Conservation (phyloP, 2,329 filamentous ascomycete species). For the Clarireedia paspali region DNA sequence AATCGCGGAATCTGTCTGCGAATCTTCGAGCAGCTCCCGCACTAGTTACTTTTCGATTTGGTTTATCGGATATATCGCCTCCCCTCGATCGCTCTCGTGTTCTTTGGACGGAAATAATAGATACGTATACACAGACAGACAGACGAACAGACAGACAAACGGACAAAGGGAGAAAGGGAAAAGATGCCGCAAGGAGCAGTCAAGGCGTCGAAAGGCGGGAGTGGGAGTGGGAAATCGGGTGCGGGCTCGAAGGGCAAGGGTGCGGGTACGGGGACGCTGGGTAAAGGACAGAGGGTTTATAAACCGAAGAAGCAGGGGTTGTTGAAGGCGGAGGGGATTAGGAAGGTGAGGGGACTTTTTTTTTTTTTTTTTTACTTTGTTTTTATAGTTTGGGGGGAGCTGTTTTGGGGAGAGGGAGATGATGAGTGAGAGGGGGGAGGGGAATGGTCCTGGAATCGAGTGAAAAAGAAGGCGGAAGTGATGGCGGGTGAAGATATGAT, state of each 20-base stretch:
- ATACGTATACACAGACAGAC: too few species aligned
- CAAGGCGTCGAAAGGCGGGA: constrained; percentile 22
- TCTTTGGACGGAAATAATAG: too few species aligned
- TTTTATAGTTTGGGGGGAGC: neutral
- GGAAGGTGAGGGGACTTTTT: constrained; percentile 39
- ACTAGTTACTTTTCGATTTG: too few species aligned
- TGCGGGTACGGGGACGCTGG: constrained; percentile 31
- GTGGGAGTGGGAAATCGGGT: neutral
- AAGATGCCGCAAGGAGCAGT: constrained; percentile 30
- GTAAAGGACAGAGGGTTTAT: constrained; percentile 53
- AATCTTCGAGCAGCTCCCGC: too few species aligned
- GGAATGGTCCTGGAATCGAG: neutral
- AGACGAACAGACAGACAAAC: too few species aligned
- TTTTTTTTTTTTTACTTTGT: neutral
- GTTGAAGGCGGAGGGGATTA: constrained; percentile 53
- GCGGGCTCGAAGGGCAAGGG: neutral
- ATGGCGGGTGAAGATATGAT: neutral
- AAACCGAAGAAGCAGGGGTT: constrained; percentile 58
- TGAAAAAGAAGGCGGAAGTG: neutral
- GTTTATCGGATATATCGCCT: too few species aligned
- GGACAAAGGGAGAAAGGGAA: neutral
- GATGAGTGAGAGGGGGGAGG: neutral
- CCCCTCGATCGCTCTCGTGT: too few species aligned
- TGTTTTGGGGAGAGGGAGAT: neutral
- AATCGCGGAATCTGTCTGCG: too few species aligned